These are phyloP conservation scores for Baudoinia panamericana DNA, from an alignment of 495 filamentous ascomycete species.

Conservation along the genomic window DNA sequence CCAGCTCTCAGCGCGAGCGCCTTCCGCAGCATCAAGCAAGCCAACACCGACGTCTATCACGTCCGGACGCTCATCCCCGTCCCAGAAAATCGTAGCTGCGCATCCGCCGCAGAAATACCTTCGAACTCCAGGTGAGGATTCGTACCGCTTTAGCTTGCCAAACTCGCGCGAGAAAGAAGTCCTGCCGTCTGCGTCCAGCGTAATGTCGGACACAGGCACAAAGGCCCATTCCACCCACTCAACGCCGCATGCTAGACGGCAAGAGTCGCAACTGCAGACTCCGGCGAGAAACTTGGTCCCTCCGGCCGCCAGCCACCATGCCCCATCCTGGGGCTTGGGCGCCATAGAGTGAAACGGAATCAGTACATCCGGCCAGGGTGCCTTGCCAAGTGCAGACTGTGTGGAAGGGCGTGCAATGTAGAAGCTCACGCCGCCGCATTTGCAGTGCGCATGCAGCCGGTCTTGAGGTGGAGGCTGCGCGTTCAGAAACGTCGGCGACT, in stretches of 20 bases:
- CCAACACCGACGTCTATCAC: constrained; percentile 44
- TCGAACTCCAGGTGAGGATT: constrained; percentile 40
- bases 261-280: constrained; percentile 51
- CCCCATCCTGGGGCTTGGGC: constrained; percentile 36
- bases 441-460: constrained; percentile 30
- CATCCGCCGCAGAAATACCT: constrained; percentile 54
- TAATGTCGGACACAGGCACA: constrained; percentile 48
- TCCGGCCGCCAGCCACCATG: constrained; percentile 40
- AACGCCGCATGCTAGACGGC: constrained; percentile 48
- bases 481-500: background rate
- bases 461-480: background rate
- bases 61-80: constrained; percentile 40
- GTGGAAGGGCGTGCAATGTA: constrained; percentile 31
- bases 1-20: constrained; percentile 45
- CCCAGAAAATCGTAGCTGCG: constrained; percentile 57
- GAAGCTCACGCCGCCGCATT: constrained; percentile 36
- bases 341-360: constrained; percentile 35
- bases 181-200: constrained; percentile 24
- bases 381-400: constrained; percentile 21
- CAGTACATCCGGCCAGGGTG: constrained; percentile 43
- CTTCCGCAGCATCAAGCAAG: constrained; percentile 36
- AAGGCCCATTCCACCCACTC: constrained; percentile 60
- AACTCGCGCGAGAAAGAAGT: constrained; percentile 26
- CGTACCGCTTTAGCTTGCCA: constrained; percentile 41
- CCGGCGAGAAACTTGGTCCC: constrained; percentile 47